Evolutionary conservation across 768 basidiomycete genomes (phyloP).

Genomic region (Austroboletus festivus): DNA sequence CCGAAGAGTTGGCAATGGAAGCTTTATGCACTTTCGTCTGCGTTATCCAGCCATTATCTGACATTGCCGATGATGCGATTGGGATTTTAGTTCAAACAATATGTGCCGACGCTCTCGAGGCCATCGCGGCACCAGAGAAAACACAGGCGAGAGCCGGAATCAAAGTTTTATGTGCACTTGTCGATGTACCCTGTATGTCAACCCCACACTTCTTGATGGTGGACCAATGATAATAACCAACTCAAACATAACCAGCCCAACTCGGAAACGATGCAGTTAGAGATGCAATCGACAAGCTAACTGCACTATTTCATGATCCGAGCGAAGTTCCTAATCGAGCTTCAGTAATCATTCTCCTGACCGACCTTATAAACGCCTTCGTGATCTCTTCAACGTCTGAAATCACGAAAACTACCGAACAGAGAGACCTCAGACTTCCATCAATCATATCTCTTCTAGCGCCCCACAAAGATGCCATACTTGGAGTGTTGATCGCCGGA

Average conservation of each 20-base stretch:
- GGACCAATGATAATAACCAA: background rate
- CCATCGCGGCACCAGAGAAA: constrained; percentile 90
- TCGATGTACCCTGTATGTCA: constrained; percentile 72
- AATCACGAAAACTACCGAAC: background rate
- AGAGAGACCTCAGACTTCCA: constrained; percentile 19
- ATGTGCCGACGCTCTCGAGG: constrained; percentile 75
- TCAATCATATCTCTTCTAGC: constrained; percentile 36
- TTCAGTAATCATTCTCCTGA: constrained; percentile 62
- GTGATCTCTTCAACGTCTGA: constrained; percentile 1
- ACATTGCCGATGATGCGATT: constrained; percentile 35
- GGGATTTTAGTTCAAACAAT: constrained; percentile 69
- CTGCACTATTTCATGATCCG: constrained; percentile 69
- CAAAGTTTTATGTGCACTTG: constrained; percentile 74
- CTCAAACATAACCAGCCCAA: constrained; percentile 45
- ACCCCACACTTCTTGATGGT: background rate
- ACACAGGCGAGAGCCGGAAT: constrained; percentile 85
- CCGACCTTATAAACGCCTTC: constrained; percentile 57
- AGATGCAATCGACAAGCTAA: constrained; percentile 72
- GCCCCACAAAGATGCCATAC: constrained; percentile 72
- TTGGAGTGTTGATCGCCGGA: constrained; percentile 61
- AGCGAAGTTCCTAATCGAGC: constrained; percentile 66
- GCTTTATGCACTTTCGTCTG: constrained; percentile 70
- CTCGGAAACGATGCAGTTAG: constrained; percentile 66
- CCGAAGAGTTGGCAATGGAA: constrained; percentile 71
- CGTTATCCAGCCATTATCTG: constrained; percentile 57